These are phyloP conservation scores for Dictyostelium capitatum DNA, from an alignment of 78 protist genomes.

Conservation along the genomic window DNA sequence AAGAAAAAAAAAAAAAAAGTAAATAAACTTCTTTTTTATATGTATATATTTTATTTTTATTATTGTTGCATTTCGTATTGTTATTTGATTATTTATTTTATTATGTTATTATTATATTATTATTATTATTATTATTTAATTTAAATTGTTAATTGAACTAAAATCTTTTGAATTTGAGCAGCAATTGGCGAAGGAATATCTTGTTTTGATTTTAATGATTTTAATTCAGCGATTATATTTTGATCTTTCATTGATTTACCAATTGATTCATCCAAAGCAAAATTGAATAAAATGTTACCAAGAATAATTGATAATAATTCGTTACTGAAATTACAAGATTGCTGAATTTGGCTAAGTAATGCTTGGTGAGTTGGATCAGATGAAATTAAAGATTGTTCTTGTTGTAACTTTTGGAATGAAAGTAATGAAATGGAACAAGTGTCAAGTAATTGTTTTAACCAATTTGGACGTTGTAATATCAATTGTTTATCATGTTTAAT, in stretches of 20 bases:
- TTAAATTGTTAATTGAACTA: constrained; percentile 52
- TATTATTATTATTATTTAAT: not conserved
- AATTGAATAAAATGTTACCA: not conserved
- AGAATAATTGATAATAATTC: not conserved
- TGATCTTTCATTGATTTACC: constrained; percentile 16
- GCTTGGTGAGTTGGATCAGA: not conserved
- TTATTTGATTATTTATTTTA: not conserved
- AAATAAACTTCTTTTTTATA: not conserved
- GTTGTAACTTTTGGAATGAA: constrained; percentile 21
- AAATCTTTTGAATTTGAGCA: constrained; percentile 33
- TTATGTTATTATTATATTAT: not conserved
- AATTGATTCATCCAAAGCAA: constrained; percentile 2
- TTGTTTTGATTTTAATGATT: constrained; percentile 6
- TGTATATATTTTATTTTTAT: not conserved
- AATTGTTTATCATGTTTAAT: not conserved
- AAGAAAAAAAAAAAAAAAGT: not conserved
- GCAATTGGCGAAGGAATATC: not conserved
- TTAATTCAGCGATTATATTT: constrained; percentile 2
- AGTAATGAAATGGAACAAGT: not conserved
- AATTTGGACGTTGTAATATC: not conserved
- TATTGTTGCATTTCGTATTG: not conserved
- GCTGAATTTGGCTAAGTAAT: constrained; percentile 6
- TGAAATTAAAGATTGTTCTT: not conserved
- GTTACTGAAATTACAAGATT: not conserved
- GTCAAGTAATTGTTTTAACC: not conserved